Conservation (phyloP, 352 stramenopile species). For the Phytopythium cucurbitacearum region DNA sequence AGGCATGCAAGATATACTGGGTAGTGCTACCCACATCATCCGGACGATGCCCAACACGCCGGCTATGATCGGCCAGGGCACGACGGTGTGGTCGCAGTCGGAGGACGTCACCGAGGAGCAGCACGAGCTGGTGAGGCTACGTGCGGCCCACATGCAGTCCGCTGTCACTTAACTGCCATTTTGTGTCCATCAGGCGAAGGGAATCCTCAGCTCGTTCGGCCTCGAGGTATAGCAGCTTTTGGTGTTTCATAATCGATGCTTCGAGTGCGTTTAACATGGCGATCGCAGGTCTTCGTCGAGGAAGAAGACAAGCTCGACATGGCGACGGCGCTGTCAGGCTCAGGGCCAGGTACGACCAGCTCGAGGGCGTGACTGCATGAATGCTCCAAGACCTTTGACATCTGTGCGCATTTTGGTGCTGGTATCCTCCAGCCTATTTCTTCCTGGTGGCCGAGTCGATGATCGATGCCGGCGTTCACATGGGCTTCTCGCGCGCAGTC, state of each 20-base stretch:
- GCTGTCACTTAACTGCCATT: background rate
- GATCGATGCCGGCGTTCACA: slow-evolving; percentile 94
- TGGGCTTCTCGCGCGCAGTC: slow-evolving; percentile 93
- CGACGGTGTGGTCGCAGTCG: slow-evolving; percentile 92
- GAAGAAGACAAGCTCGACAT: slow-evolving; percentile 95
- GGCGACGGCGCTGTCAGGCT: slow-evolving; percentile 92
- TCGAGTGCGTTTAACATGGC: background rate
- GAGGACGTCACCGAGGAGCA: slow-evolving; percentile 72
- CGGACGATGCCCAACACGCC: slow-evolving; percentile 96
- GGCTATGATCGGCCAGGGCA: slow-evolving; percentile 91
- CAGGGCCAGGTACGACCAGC: slow-evolving; percentile 65
- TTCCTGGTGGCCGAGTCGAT: slow-evolving; percentile 95
- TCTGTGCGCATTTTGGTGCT: background rate
- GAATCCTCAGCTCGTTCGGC: slow-evolving; percentile 88
- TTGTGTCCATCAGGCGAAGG: slow-evolving; percentile 46
- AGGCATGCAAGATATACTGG: slow-evolving; percentile 52
- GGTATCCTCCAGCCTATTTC: slow-evolving; percentile 81
- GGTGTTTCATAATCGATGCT: background rate
- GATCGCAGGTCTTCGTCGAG: slow-evolving; percentile 83
- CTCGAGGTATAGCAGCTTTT: slow-evolving; percentile 48
- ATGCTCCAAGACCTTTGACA: background rate
- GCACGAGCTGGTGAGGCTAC: slow-evolving; percentile 37
- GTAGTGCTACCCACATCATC: slow-evolving; percentile 78
- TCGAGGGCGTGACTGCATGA: background rate
- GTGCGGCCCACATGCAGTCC: background rate